phyloP scores from a whole-genome alignment of 2,329 filamentous ascomycete species.

The Penicillium sp. region DNA sequence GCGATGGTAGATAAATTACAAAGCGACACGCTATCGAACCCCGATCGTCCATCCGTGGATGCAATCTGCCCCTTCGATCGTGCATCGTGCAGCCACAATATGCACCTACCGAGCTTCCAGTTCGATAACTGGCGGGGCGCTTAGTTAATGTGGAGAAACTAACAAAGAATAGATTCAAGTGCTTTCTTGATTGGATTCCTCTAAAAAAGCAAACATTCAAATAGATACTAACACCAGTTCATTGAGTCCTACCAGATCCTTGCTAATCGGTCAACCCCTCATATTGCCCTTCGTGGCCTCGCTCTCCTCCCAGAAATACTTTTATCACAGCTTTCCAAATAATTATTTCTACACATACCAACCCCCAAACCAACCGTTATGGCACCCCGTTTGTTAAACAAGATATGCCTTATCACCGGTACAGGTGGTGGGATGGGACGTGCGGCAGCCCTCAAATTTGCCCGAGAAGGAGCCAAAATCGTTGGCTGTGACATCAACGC shows the following conservation, averaged over 20 bases:
- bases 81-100: not conserved
- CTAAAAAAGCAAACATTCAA: conserved; percentile 4
- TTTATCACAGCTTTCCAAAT: not conserved
- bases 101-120: not conserved
- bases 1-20: not conserved
- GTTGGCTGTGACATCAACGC: conserved; percentile 1
- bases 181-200: not conserved
- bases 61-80: not conserved
- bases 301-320: not conserved
- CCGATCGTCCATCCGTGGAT: not conserved
- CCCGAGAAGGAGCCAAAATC: conserved; percentile 1
- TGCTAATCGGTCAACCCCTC: not conserved
- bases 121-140: not conserved
- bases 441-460: conserved; percentile 7
- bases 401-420: conserved; percentile 5
- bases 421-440: conserved; percentile 3
- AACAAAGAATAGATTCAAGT: not conserved
- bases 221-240: no score
- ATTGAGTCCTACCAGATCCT: not conserved
- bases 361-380: not conserved
- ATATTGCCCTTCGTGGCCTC: not conserved
- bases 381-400: not conserved
- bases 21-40: not conserved
- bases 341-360: not conserved
- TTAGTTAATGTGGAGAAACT: not conserved